These are phyloP conservation scores for Lichtheimia ornata DNA, from an alignment of 371 early-diverging fungal genomes.

Conservation along the genomic window DNA sequence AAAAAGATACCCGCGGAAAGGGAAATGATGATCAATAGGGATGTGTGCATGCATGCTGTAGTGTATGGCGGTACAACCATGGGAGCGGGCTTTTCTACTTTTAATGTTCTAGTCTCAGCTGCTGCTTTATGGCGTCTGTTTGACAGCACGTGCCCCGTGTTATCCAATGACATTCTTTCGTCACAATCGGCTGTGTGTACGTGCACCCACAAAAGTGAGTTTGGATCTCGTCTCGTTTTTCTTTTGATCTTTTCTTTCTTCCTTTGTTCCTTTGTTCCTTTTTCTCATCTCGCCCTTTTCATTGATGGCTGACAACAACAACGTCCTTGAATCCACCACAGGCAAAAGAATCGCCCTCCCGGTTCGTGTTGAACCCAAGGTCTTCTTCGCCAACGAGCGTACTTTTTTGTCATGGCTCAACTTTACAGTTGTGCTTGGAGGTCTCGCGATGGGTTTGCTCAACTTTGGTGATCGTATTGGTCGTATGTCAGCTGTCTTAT, in stretches of 20 bases:
- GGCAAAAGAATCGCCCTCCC: slow-evolving; percentile 73
- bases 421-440: slow-evolving; percentile 72
- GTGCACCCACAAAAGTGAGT: too few species aligned
- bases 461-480: slow-evolving; percentile 78
- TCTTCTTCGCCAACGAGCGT: slow-evolving; percentile 97
- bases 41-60: too few species aligned
- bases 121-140: too few species aligned
- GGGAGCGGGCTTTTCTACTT: too few species aligned
- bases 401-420: slow-evolving; percentile 90
- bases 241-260: not conserved
- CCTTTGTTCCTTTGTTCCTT: slow-evolving; percentile 2
- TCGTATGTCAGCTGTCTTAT: slow-evolving; percentile 69
- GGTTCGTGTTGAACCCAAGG: slow-evolving; percentile 94
- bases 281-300: not conserved
- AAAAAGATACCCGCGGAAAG: too few species aligned
- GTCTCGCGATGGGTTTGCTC: slow-evolving; percentile 70
- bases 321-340: slow-evolving; percentile 20
- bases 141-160: too few species aligned
- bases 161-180: too few species aligned
- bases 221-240: not conserved
- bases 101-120: too few species aligned
- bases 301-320: slow-evolving; percentile 13
- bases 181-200: too few species aligned
- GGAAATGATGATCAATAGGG: too few species aligned
- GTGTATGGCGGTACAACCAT: too few species aligned